Evolutionary conservation across 176 grass and related monocot species (phyloP), one percentile per base, ranked within the genome.

Genomic region (Cenchrus americanus): DNA sequence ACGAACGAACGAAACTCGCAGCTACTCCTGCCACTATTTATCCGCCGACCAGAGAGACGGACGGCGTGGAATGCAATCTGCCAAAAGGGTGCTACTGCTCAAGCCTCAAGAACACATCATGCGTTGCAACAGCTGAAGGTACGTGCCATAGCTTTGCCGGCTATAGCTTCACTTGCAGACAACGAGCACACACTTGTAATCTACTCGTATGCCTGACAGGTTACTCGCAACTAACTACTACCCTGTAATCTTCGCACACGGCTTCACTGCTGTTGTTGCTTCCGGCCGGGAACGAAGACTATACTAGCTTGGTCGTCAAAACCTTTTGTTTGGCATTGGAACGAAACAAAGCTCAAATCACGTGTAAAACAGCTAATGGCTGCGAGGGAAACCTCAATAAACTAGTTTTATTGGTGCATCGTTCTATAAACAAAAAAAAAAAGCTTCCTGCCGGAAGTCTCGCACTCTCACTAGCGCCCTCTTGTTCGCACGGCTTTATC

Each of bases 41-140:
- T 66, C 7, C 81, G 74, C 87, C 81, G 75, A 84, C 87, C 87
- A 88, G 34, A 88, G 34, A 23, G 47, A 7, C 7, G 6, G 21
- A 13, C 30, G 18, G 19, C 58, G 21, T 26, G 61, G 3, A 13
- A 55, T 44, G 43, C 43, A 44, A n/a, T 5, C 6, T 4, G 11
- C 19, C 71, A 9, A 23, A 27, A 27, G 34, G 59, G 71, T 14
- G 5, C 53, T 71, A 23, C 13, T 37, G 5, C 10, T 34, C 34
- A 34, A 34, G 34, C 34, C 34, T 76, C 51, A 58, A 76, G 18
- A 64, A 62, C 60, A 62, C n/a, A 23, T 12, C 37, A n/a, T 70
- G 63, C 24, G 62, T 14, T 19, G 34, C 2, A 37, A 37, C 34
- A 37, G 34, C 8, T 54, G 27, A 0, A n/a, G 27, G 49, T 21